Evolutionary conservation across 2,329 filamentous ascomycete species (phyloP).

Genomic region (Metarhizium robertsii): DNA sequence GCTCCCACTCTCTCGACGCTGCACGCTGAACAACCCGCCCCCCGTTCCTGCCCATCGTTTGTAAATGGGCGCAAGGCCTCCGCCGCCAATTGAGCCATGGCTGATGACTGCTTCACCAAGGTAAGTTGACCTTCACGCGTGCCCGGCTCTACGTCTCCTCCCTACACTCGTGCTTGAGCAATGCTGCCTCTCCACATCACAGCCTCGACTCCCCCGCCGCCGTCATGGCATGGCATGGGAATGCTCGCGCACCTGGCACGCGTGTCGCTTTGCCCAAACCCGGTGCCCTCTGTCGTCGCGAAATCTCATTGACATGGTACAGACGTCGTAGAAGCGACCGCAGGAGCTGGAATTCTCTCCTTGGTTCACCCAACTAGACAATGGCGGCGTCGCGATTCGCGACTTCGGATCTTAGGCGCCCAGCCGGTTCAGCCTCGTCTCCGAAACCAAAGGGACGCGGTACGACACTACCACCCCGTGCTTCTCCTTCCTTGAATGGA

Average conservation of each 20-base stretch:
- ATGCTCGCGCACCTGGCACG: neutral
- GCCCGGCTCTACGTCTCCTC: neutral
- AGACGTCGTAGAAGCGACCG: constrained; percentile 35
- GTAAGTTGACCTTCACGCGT: constrained; percentile 24
- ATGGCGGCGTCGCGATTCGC: constrained; percentile 39
- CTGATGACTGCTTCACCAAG: constrained; percentile 33
- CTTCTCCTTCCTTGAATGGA: neutral
- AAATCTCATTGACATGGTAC: constrained; percentile 4
- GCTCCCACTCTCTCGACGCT: neutral
- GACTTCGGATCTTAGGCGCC: constrained; percentile 37
- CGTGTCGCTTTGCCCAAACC: constrained; percentile 7
- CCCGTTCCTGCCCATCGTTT: constrained; percentile 7
- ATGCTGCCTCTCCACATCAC: neutral
- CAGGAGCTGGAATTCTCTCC: constrained; percentile 21
- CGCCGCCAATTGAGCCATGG: constrained; percentile 38
- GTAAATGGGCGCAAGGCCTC: constrained; percentile 34
- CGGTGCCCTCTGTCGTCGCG: neutral
- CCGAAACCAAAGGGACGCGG: constrained; percentile 48
- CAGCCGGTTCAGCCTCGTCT: constrained; percentile 34
- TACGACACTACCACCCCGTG: constrained; percentile 22
- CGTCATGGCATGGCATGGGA: neutral
- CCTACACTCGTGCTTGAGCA: neutral
- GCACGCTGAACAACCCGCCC: neutral
- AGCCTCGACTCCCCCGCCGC: neutral
- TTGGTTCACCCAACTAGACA: constrained; percentile 15